phyloP scores from a whole-genome alignment of 805 yeast species.

The Nakazawaea laoshanensis region DNA sequence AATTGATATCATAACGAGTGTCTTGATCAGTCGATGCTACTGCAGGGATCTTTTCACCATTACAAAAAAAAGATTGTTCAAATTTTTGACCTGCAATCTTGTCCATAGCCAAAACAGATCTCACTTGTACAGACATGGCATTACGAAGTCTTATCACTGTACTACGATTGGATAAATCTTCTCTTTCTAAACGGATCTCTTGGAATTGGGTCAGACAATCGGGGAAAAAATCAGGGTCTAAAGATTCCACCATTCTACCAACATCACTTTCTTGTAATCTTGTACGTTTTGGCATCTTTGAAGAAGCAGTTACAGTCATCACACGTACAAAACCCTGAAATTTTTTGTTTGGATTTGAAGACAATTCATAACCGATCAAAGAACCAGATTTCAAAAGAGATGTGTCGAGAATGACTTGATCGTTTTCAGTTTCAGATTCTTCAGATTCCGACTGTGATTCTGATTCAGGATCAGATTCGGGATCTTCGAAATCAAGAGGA shows the following conservation, averaged over 20 bases:
- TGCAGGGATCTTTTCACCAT: constrained; percentile 10
- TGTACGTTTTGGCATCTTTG: constrained; percentile 2
- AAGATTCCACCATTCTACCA: too few relatives aligned
- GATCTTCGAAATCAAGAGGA: constrained; percentile 11
- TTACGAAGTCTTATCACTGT: too few relatives aligned
- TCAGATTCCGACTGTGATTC: background rate
- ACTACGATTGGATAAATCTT: constrained; percentile 1
- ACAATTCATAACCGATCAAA: too few relatives aligned
- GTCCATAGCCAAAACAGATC: constrained; percentile 4
- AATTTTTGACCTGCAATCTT: constrained; percentile 8
- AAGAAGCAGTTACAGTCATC: constrained; percentile 4
- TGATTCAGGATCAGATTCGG: constrained; percentile 9
- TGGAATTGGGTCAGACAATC: constrained; percentile 1
- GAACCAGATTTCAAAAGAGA: too few relatives aligned
- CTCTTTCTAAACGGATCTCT: constrained; percentile 1
- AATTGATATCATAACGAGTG: constrained; percentile 34
- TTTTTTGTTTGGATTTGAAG: background rate
- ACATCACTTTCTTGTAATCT: constrained; percentile 4
- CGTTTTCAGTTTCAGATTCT: constrained; percentile 11
- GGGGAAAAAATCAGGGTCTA: too few relatives aligned
- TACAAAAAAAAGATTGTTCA: constrained; percentile 9
- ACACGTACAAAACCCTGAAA: constrained; percentile 8
- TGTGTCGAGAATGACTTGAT: too few relatives aligned
- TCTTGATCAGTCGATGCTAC: constrained; percentile 5
- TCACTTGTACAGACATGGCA: constrained; percentile 3